Base-by-base conservation (phyloP, 176 grass and related monocot genomes). In the Carex littledalei region DNA sequence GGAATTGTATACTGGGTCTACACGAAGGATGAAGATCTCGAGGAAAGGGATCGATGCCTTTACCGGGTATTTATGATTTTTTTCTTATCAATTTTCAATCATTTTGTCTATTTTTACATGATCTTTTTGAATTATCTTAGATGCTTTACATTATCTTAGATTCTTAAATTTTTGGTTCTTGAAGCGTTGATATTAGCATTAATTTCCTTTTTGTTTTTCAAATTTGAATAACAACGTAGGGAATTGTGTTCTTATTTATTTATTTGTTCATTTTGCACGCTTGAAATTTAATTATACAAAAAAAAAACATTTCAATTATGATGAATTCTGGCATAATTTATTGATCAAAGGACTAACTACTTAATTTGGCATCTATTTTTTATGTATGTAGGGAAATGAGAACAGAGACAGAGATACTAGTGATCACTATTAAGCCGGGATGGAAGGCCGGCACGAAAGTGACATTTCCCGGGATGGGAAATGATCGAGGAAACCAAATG, bases 361-460 rank as follows among this genome's bases (percentile, higher is more conserved):
- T 29, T 29, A 0, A 10, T 50, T 2, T 63, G 24, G 9, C 11
- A 67, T 34, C 16, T 67, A 2, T 39, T 11, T 10, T 43, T 34
- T 1, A 55, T 43, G 64, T 12, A 69, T 37, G 17, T 80, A 94
- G 94, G 67, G 84, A 72, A 68, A 86, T 83, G 92, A 94, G 84
- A 55, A 84, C 85, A 1, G 92, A 92, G 75, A 89, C 90, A 0
- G 94, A 97, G 66, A 86, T 94, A 16, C 0, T 97, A 69, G 87
- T 84, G 1, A 92, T 97, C 21, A 90, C 93, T 65, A 90, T 97
- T 79, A 92, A 97, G 83, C 90, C 94, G 1, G 94, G 94, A 78
- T 97, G 92, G 94, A 97, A 94, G 84, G 91, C 91, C 16, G 92
- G 94, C 8, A 97, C 94, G 1, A 97, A 94, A 63, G 89, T 97